phyloP scores from a whole-genome alignment of 805 yeast species.

The Cyberlindnera subsufficiens region DNA sequence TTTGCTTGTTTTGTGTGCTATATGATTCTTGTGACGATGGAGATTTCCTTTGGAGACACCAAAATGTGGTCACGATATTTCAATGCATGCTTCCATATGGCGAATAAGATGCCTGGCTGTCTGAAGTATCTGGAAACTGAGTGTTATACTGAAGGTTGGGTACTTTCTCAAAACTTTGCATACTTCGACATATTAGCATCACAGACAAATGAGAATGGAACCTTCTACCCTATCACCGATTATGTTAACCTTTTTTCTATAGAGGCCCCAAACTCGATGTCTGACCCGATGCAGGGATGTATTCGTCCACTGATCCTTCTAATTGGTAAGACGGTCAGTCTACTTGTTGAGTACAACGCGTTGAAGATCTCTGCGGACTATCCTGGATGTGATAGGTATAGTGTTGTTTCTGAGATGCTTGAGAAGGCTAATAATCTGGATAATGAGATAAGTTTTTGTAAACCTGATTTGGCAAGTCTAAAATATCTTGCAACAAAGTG shows the following conservation, averaged over 20 bases:
- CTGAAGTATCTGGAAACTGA: constrained; percentile 12
- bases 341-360: constrained; percentile 12
- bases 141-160: constrained; percentile 12
- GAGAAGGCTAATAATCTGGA: constrained; percentile 32
- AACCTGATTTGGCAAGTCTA: constrained; percentile 40
- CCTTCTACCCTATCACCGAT: constrained; percentile 19
- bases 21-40: constrained; percentile 19
- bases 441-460: constrained; percentile 33
- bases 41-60: constrained; percentile 21
- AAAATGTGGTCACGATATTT: constrained; percentile 17
- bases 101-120: constrained; percentile 18
- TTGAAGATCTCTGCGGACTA: constrained; percentile 4
- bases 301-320: constrained; percentile 57
- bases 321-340: constrained; percentile 36
- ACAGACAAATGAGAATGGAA: constrained; percentile 24
- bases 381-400: constrained; percentile 14
- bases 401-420: constrained; percentile 12
- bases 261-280: background rate
- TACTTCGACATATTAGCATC: constrained; percentile 21
- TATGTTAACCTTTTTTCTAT: constrained; percentile 10
- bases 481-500: constrained; percentile 19
- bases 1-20: constrained; percentile 12
- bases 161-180: constrained; percentile 22
- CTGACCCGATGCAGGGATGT: constrained; percentile 66
- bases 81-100: constrained; percentile 11